phyloP scores from a whole-genome alignment of 345 rosid species.

The Citrus inodora region DNA sequence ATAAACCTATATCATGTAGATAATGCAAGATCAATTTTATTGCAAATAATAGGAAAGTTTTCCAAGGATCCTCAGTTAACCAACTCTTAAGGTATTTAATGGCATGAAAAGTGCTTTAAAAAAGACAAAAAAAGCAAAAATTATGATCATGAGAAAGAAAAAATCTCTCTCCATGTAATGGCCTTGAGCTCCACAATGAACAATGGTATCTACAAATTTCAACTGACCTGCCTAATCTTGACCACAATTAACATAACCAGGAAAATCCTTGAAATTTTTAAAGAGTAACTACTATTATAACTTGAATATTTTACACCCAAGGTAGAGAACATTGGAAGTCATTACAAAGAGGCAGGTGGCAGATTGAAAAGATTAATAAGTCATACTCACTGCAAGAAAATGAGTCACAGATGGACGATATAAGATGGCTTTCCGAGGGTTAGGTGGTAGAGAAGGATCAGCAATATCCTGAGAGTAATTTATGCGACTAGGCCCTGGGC shows the following conservation, averaged over 20 bases:
- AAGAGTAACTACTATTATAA: not conserved
- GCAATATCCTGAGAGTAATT: slow-evolving; percentile 63
- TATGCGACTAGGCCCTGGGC: slow-evolving; percentile 48
- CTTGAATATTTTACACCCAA: not conserved
- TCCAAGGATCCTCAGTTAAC: not conserved
- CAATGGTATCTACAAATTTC: not conserved
- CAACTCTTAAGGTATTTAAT: not conserved
- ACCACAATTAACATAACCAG: not conserved
- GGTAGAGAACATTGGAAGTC: not conserved
- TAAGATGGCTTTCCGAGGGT: slow-evolving; percentile 83
- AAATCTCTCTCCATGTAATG: not conserved
- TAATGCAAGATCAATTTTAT: not conserved
- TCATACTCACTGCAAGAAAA: slow-evolving; percentile 77
- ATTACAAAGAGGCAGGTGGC: slow-evolving; percentile 4
- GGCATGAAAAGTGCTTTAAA: not conserved
- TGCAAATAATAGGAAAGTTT: not conserved
- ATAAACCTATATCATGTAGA: not conserved
- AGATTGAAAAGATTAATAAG: not conserved
- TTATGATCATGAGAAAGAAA: not conserved
- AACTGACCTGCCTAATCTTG: not conserved
- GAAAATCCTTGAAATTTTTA: not conserved
- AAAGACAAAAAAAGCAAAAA: not conserved
- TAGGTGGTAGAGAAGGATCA: slow-evolving; percentile 89
- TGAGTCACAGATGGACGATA: slow-evolving; percentile 86
- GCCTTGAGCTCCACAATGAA: not conserved